Conservation (phyloP, 2,329 filamentous ascomycete species). For the Phaeosphaeria sp. region DNA sequence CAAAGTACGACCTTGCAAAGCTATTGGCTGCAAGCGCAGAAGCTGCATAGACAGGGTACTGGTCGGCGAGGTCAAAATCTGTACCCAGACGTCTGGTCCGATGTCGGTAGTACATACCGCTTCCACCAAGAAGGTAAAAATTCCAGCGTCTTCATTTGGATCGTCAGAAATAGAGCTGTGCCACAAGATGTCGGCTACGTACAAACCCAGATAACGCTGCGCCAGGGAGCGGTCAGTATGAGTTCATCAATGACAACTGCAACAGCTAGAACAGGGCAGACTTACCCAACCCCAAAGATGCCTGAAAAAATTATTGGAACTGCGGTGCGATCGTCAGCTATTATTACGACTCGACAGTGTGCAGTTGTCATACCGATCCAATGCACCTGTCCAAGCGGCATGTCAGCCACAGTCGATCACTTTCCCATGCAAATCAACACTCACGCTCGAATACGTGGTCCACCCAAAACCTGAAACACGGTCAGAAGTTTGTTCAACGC, state of each 20-base stretch:
- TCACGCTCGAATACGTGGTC: conserved; percentile 77
- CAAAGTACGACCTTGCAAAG: conserved; percentile 58
- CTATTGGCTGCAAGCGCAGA: conserved; percentile 59
- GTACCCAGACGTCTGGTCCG: conserved; percentile 24
- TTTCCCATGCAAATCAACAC: conserved; percentile 62
- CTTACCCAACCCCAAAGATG: conserved; percentile 56
- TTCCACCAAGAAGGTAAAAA: conserved; percentile 87
- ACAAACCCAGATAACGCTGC: conserved; percentile 69
- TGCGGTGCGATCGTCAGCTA: conserved; percentile 46
- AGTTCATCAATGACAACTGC: conserved; percentile 29
- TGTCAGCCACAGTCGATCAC: conserved; percentile 40
- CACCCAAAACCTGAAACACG: conserved; percentile 71
- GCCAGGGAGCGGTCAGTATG: conserved; percentile 40
- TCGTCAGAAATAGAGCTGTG: not conserved
- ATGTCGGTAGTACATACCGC: conserved; percentile 49
- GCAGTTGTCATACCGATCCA: conserved; percentile 55
- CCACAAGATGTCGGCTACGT: not conserved
- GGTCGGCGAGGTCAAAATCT: conserved; percentile 32
- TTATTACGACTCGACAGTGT: conserved; percentile 33
- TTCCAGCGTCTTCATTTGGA: conserved; percentile 70
- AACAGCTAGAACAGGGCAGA: conserved; percentile 19
- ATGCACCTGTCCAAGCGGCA: conserved; percentile 52
- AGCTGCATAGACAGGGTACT: conserved; percentile 59
- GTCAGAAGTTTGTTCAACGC: conserved; percentile 37
- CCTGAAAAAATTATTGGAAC: conserved; percentile 59